Evolutionary conservation across 192 early-diverging fungal genomes (phyloP), one percentile per base, ranked within the genome.

Genomic region (Dissophora ornata): DNA sequence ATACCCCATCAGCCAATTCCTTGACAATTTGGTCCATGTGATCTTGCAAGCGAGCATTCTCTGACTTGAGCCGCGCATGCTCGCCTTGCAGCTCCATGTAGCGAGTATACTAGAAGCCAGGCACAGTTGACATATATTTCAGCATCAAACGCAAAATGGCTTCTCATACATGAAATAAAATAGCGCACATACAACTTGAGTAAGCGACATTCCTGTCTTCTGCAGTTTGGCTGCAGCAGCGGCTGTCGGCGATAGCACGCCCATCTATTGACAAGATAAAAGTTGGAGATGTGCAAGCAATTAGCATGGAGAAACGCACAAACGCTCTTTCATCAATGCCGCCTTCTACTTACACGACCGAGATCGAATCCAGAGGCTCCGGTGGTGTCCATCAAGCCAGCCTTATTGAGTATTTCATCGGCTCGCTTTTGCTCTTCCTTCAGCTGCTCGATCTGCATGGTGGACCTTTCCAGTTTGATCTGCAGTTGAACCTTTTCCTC

Each of bases 201-300:
- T 91, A 22, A 91, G 84, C 29, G 85, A 86, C 52, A 89, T 79
- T 34, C 83, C 82, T 22, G 71, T 32, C 25, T 80, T 80, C 57
- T 86, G 83, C 32, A 84, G 42, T 25, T 78, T 62, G 10, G 79
- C 57, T 1, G 85, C 87, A 3, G 79, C 68, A 5, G 79, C 69
- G 10, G 87, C 89, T 0, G 89, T 87, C n/a, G 87, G 84, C 33
- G 88, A 87, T 28, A 89, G 38, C 8, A 85, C 30, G 30, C 73
- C 73, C 49, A 77, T 30, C 71, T 48, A 51, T 63, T 30, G 36
- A 59, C n/a, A n/a, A n/a, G n/a, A n/a, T n/a, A n/a, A n/a, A n/a
- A n/a, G n/a, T n/a, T n/a, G n/a, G n/a, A n/a, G n/a, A n/a, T n/a
- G n/a, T n/a, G n/a, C n/a, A n/a, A n/a, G n/a, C n/a, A n/a, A n/a